phyloP scores from a whole-genome alignment of 73 alveolate genomes.

The Tetrahymena borealis region DNA sequence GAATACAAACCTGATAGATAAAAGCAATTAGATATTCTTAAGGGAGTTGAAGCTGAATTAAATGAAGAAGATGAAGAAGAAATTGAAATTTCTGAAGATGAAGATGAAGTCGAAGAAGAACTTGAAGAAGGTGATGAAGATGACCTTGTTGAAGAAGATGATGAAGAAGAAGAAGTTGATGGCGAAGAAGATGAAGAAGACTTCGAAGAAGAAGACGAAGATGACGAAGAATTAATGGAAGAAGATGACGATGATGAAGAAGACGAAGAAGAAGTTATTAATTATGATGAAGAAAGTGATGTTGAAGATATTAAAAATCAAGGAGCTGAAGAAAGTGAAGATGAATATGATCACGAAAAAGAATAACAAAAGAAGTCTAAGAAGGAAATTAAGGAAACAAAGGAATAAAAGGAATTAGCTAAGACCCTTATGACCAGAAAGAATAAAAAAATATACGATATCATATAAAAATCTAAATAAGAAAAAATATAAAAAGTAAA shows the following conservation, averaged over 20 bases:
- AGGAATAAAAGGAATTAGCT: slow-evolving; percentile 27
- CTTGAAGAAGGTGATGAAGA: slow-evolving; percentile 37
- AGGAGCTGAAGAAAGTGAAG: slow-evolving; percentile 19
- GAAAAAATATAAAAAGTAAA: slow-evolving; percentile 12
- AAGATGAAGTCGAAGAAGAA: neutral
- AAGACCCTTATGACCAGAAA: slow-evolving; percentile 28
- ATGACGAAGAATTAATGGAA: slow-evolving; percentile 52
- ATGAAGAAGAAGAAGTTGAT: slow-evolving; percentile 61
- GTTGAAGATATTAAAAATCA: slow-evolving; percentile 18
- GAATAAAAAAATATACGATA: slow-evolving; percentile 31
- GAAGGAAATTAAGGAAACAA: slow-evolving; percentile 7
- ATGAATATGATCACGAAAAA: slow-evolving; percentile 18
- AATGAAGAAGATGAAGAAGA: neutral
- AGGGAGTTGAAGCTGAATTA: neutral
- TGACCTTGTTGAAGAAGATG: slow-evolving; percentile 53
- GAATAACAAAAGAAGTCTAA: slow-evolving; percentile 5
- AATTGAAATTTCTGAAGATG: neutral
- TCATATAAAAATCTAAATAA: slow-evolving; percentile 19
- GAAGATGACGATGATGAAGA: slow-evolving; percentile 43
- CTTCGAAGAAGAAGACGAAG: slow-evolving; percentile 56
- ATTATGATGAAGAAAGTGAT: slow-evolving; percentile 23
- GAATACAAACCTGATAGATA: slow-evolving; percentile 19
- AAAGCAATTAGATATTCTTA: neutral
- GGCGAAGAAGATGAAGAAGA: slow-evolving; percentile 20
- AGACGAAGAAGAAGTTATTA: slow-evolving; percentile 40